Evolutionary conservation across 148 eudicot genomes (phyloP).

Genomic region (Chenopodium suecicum): DNA sequence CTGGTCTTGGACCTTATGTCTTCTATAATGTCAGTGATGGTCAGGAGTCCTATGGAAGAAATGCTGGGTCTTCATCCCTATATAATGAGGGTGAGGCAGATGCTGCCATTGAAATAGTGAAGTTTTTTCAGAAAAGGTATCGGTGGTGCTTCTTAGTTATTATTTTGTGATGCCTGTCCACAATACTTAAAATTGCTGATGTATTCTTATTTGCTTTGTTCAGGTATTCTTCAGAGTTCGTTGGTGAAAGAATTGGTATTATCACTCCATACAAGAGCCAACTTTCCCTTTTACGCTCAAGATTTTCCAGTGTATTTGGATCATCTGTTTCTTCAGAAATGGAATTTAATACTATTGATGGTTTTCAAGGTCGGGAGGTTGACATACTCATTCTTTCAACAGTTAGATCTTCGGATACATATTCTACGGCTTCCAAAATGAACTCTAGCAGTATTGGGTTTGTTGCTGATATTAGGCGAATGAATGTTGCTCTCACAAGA

Average conservation of each 20-base stretch:
- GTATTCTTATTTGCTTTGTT: slow-evolving; percentile 20
- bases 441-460: slow-evolving; percentile 73
- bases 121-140: slow-evolving; percentile 66
- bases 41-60: slow-evolving; percentile 74
- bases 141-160: not conserved
- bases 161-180: slow-evolving; percentile 5
- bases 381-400: slow-evolving; percentile 90
- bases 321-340: slow-evolving; percentile 77
- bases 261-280: slow-evolving; percentile 94
- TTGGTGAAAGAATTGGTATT: slow-evolving; percentile 85
- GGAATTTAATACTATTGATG: slow-evolving; percentile 97
- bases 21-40: slow-evolving; percentile 91
- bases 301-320: slow-evolving; percentile 83
- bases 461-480: slow-evolving; percentile 96
- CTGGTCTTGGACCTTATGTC: slow-evolving; percentile 87
- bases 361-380: slow-evolving; percentile 98
- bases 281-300: slow-evolving; percentile 79
- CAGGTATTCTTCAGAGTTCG: slow-evolving; percentile 82
- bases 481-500: slow-evolving; percentile 99
- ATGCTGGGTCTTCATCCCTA: slow-evolving; percentile 69
- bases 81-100: slow-evolving; percentile 94
- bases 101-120: slow-evolving; percentile 83
- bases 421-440: slow-evolving; percentile 32
- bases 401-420: slow-evolving; percentile 68
- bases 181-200: slow-evolving; percentile 10